These are phyloP conservation scores for Xylariaceae sp. DNA, from an alignment of 2,329 filamentous ascomycete species.

Conservation along the genomic window DNA sequence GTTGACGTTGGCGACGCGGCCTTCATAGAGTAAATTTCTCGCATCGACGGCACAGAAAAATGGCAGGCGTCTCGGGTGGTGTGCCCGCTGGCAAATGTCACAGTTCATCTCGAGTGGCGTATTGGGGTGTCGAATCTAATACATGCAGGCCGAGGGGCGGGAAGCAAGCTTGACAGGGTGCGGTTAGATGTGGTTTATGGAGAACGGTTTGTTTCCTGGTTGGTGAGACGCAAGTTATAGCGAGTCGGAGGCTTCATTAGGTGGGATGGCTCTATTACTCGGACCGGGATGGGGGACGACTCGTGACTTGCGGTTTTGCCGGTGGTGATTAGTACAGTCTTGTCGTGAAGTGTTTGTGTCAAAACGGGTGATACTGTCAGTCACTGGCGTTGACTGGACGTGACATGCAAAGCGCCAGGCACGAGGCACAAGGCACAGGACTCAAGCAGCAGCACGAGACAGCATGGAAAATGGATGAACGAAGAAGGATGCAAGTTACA, in stretches of 20 bases:
- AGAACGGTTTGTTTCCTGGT: constrained; percentile 8
- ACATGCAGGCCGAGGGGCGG: neutral
- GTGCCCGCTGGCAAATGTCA: constrained; percentile 57
- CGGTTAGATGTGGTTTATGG: constrained; percentile 9
- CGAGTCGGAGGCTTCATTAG: constrained; percentile 16
- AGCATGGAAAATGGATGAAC: neutral
- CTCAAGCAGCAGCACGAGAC: neutral
- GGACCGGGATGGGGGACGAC: constrained; percentile 11
- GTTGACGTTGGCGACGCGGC: constrained; percentile 55
- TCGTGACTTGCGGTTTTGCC: neutral
- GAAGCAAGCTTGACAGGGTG: neutral
- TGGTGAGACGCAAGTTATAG: constrained; percentile 4
- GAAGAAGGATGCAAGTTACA: constrained; percentile 5
- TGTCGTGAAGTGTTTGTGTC: too few species aligned
- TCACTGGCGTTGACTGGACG: neutral
- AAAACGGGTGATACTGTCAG: neutral
- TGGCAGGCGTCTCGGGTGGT: constrained; percentile 51
- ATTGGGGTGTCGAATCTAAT: neutral
- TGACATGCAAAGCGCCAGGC: constrained; percentile 5
- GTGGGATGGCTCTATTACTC: constrained; percentile 8
- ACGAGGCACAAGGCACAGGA: neutral
- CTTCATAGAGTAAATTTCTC: constrained; percentile 61
- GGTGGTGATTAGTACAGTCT: neutral
- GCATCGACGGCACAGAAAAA: constrained; percentile 68
- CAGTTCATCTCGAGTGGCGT: constrained; percentile 54